Evolutionary conservation across 768 basidiomycete genomes (phyloP).

Genomic region (Russula olivacea): DNA sequence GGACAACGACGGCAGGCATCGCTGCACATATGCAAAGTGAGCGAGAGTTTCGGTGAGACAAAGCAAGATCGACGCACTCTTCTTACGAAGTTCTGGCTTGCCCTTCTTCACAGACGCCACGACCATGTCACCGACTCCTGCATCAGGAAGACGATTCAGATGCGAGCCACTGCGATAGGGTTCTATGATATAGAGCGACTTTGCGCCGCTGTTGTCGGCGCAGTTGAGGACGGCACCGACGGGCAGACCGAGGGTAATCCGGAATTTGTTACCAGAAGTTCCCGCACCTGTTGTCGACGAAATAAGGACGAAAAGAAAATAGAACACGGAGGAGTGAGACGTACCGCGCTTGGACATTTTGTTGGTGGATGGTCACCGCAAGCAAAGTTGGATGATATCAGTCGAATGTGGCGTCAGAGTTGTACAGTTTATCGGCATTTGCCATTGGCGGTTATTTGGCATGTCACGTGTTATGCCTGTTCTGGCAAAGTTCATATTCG

Average conservation of each 20-base stretch:
- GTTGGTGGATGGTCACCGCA: no score
- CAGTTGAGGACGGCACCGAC: conserved; percentile 95
- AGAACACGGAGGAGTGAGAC: conserved; percentile 10
- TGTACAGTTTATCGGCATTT: conserved; percentile 32
- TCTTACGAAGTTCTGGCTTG: conserved; percentile 99
- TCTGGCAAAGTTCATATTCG: background rate
- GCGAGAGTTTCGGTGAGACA: background rate
- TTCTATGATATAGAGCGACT: conserved; percentile 91
- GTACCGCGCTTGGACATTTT: conserved; percentile 37
- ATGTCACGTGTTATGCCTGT: background rate
- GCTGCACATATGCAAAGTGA: conserved; percentile 42
- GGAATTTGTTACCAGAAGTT: conserved; percentile 92
- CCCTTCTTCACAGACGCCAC: conserved; percentile 99
- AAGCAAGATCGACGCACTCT: conserved; percentile 61
- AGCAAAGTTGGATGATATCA: background rate
- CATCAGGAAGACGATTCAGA: conserved; percentile 95
- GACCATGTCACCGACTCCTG: conserved; percentile 92
- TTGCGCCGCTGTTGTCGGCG: conserved; percentile 99
- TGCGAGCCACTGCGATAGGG: conserved; percentile 94
- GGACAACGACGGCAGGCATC: conserved; percentile 94
- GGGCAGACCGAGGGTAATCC: conserved; percentile 90
- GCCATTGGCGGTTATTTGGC: background rate
- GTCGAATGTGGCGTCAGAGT: conserved; percentile 23
- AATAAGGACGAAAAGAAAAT: background rate
- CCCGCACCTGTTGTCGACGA: conserved; percentile 39